Conservation (phyloP, 768 basidiomycete species). For the Psilocybe cyanescens region DNA sequence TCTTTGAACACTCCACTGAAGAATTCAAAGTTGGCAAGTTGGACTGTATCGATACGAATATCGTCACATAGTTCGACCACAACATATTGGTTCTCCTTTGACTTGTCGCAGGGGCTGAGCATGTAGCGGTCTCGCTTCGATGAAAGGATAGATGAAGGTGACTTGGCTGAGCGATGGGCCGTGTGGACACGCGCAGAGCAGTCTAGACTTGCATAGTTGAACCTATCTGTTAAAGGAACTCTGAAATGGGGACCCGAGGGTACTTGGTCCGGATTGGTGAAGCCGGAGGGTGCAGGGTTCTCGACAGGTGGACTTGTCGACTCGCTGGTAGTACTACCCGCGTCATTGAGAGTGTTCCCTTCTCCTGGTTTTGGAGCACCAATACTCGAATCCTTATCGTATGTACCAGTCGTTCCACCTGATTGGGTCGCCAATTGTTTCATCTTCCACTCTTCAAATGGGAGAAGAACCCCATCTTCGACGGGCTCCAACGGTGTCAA, state of each 20-base stretch:
- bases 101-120: constrained; percentile 86
- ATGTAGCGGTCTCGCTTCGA: constrained; percentile 94
- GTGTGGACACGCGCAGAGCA: constrained; percentile 93
- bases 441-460: constrained; percentile 90
- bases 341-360: constrained; percentile 3
- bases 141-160: constrained; percentile 80
- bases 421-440: constrained; percentile 53
- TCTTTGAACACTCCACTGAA: constrained; percentile 97
- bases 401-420: constrained; percentile 30
- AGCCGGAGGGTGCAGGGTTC: background rate
- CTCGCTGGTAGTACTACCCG: constrained; percentile 9
- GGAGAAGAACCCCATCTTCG: constrained; percentile 70
- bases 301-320: constrained; percentile 6
- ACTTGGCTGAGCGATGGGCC: constrained; percentile 81
- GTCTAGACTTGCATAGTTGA: constrained; percentile 93
- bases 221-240: constrained; percentile 82
- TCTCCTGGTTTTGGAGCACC: constrained; percentile 16
- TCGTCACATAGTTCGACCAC: constrained; percentile 98
- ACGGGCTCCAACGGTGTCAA: constrained; percentile 47
- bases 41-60: constrained; percentile 94
- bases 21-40: constrained; percentile 97
- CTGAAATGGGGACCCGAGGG: constrained; percentile 28
- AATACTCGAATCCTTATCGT: constrained; percentile 27
- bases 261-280: constrained; percentile 9
- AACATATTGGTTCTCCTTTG: constrained; percentile 71